A percentile compares a stretch with the other conserved stretches of the same genome.
Evolutionary conservation across 345 rosid species (phyloP).

Genomic region (Citrus hindsii): DNA sequence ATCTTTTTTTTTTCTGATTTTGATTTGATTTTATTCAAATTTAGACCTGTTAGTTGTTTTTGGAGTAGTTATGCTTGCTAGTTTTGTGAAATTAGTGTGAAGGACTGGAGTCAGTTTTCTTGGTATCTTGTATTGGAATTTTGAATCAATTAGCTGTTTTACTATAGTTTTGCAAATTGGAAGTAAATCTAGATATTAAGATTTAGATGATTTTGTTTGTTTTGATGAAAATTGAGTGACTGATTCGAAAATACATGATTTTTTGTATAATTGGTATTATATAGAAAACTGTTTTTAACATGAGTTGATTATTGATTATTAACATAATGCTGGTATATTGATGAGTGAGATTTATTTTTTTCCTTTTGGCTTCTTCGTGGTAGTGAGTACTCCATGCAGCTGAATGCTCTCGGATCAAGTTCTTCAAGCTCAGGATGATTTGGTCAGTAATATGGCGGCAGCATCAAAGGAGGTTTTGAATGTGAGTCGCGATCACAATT

Average conservation of each 20-base stretch:
- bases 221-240: not conserved
- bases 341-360: not conserved
- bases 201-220: not conserved
- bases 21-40: not conserved
- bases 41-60: not conserved
- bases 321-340: not conserved
- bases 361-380: constrained; percentile 15
- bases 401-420: constrained; percentile 95
- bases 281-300: not conserved
- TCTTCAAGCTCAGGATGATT: constrained; percentile 96
- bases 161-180: not conserved
- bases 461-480: constrained; percentile 76
- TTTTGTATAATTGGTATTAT: not conserved
- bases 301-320: not conserved
- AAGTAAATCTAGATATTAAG: not conserved
- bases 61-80: not conserved
- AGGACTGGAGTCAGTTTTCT: not conserved
- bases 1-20: not conserved
- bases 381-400: constrained; percentile 98
- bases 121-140: not conserved
- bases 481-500: constrained; percentile 57
- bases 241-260: not conserved
- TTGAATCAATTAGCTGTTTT: not conserved
- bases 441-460: constrained; percentile 69
- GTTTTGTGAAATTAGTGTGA: not conserved